Evolutionary conservation across 1,284 basidiomycete species (phyloP), one percentile per base, ranked within the genome.

Genomic region (Waitea zeae): DNA sequence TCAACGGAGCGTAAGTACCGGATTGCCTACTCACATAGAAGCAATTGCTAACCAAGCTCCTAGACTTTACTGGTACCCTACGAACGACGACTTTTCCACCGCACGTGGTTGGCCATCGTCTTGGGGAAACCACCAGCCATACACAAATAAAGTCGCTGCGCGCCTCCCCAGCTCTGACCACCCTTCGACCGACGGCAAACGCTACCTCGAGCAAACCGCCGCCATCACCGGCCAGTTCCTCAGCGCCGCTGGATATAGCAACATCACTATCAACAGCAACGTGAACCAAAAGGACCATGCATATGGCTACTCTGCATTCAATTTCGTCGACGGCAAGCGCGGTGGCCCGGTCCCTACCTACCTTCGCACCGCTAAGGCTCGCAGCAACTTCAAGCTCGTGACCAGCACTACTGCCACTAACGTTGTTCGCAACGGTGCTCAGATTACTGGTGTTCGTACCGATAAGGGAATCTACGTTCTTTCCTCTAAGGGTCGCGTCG

Each of bases 11-110:
- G n/a, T n/a, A n/a, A n/a, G n/a, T n/a, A n/a, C n/a, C n/a, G n/a
- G 67, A 29, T 31, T 30, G 36, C 20, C 20, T 33, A 22, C 33
- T 19, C 17, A 39, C 15, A 30, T 42, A 3, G 20, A 32, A 20
- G 17, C 15, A 11, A 31, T n/a, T 12, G 30, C 14, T 31, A 24
- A n/a, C 40, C n/a, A n/a, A n/a, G n/a, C n/a, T n/a, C n/a, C n/a
- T n/a, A 70, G 67, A 13, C 58, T 76, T 2, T 75, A 71, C 49
- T 75, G 68, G 68, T 53, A 59, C 32, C 69, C 71, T 2, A 52
- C 59, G 7, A 51, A 58, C 39, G 44, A 49, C 6, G 72, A 77
- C 43, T 77, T 74, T 50, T 56, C 62, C 4, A 50, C 59, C 2
- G 42, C 42, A 3, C 52, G 56, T 27, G 71, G 71, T 18, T 76